Base-by-base conservation (phyloP, 495 filamentous ascomycete genomes). In the Neurospora sp. region DNA sequence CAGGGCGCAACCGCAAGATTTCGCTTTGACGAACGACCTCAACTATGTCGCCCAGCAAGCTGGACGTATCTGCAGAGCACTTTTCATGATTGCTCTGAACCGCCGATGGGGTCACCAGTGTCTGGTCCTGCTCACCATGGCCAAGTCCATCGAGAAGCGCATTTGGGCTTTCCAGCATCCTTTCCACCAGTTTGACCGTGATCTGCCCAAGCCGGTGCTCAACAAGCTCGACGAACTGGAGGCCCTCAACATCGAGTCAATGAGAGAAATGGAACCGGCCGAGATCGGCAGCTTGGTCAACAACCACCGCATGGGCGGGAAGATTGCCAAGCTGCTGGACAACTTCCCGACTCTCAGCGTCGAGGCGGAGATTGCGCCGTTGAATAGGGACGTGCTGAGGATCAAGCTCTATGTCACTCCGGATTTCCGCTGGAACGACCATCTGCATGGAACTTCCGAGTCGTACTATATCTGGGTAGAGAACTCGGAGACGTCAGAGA, bases 391-490 rank as follows among this genome's bases (percentile, higher is more conserved):
- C 78, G 94, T 99, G 20, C 84, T 99, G 70, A 88, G 94, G 35
- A 92, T 99, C 74, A 91, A 91, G 72, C 88, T 99, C 0, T 93
- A 83, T 70, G 85, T 99, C 40, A 93, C 90, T 5, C 92, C 96
- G 0, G 94, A 98, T 35, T 99, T 98, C 80, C 87, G 84, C 14
- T 99, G 96, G 96, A 97, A 97, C 75, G 96, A 99, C 75, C 90
- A 90, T n/a, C 88, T 97, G 70, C 93, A 99, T 81, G 96, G 96
- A 3, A 91, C 89, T 5, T 97, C 95, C 3, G 96, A 99, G 78
- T 94, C 93, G 23, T 99, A 96, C 82, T 98, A 94, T 89, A 91
- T 98, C 69, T 98, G 96, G 96, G 95, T 98, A 18, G 96, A 99
- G 82, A 97, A 98, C 78, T 98, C 95, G 0, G 96, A 98, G 77